Percentiles rank a stretch among this genome's conserved stretches.
Evolutionary conservation across 352 stramenopile species (phyloP).

Genomic region (Phytophthora citricola): DNA sequence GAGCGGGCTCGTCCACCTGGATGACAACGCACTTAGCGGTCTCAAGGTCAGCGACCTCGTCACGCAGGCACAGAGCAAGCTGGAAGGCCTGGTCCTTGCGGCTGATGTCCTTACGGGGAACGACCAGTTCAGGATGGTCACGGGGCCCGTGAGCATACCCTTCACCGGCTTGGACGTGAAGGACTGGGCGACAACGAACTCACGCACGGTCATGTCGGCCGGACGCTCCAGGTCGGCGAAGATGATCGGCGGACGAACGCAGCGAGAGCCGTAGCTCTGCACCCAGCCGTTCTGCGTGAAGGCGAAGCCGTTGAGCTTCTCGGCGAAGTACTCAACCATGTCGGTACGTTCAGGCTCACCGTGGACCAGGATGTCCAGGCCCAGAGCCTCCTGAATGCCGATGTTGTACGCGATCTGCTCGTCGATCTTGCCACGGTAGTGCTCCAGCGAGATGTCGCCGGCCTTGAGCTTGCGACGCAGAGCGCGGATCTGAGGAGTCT

Average conservation of each 20-base stretch:
- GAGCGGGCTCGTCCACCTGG: slow-evolving; percentile 92
- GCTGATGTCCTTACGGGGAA: slow-evolving; percentile 92
- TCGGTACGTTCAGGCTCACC: slow-evolving; percentile 94
- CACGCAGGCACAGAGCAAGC: slow-evolving; percentile 88
- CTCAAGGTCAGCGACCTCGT: slow-evolving; percentile 93
- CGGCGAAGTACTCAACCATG: slow-evolving; percentile 96
- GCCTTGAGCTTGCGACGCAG: slow-evolving; percentile 85
- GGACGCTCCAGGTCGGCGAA: slow-evolving; percentile 89
- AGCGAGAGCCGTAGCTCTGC: slow-evolving; percentile 93
- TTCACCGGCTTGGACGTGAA: slow-evolving; percentile 93
- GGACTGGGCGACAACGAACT: slow-evolving; percentile 91
- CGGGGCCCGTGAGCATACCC: slow-evolving; percentile 94
- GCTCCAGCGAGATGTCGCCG: slow-evolving; percentile 72
- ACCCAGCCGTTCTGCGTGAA: slow-evolving; percentile 95
- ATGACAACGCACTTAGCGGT: slow-evolving; percentile 89
- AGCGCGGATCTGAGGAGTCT: slow-evolving; percentile 90
- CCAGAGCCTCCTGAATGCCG: slow-evolving; percentile 90
- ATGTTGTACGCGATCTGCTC: slow-evolving; percentile 94
- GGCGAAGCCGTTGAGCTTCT: slow-evolving; percentile 93
- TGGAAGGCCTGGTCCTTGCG: slow-evolving; percentile 92
- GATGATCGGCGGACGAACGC: slow-evolving; percentile 93
- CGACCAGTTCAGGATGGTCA: slow-evolving; percentile 97
- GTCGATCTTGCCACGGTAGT: slow-evolving; percentile 91
- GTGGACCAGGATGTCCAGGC: slow-evolving; percentile 94
- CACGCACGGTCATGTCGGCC: slow-evolving; percentile 89